phyloP scores from a whole-genome alignment of 2,329 filamentous ascomycete genomes.

The Fusarium neocosmosporiellum region DNA sequence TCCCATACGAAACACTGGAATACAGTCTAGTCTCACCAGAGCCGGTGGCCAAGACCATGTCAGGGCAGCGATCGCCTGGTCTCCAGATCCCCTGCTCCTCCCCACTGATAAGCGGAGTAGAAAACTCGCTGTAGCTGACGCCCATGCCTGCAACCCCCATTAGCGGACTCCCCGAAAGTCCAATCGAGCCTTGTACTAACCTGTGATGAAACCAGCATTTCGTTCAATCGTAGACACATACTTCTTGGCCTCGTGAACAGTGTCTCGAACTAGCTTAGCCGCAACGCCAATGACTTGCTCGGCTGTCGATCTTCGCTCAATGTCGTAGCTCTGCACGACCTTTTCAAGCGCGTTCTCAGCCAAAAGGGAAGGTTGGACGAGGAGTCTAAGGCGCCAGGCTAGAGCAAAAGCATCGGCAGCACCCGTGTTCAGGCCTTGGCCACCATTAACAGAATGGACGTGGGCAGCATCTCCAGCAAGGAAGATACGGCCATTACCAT shows the following conservation, averaged over 20 bases:
- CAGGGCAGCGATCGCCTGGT: slow-evolving; percentile 29
- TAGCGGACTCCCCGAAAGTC: background rate
- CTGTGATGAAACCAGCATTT: slow-evolving; percentile 61
- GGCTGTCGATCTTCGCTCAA: slow-evolving; percentile 56
- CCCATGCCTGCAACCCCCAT: slow-evolving; percentile 19
- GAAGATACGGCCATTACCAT: slow-evolving; percentile 58
- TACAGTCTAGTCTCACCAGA: slow-evolving; percentile 14
- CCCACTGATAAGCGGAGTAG: slow-evolving; percentile 21
- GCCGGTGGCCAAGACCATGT: background rate
- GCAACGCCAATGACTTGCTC: slow-evolving; percentile 60
- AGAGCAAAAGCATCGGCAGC: slow-evolving; percentile 67
- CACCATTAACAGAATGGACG: slow-evolving; percentile 66
- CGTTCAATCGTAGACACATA: slow-evolving; percentile 60
- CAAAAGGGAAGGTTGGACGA: slow-evolving; percentile 39
- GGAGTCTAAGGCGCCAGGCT: slow-evolving; percentile 60
- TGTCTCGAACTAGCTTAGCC: slow-evolving; percentile 58
- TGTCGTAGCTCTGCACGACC: slow-evolving; percentile 57
- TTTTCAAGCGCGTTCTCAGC: slow-evolving; percentile 8
- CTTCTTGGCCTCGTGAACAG: slow-evolving; percentile 54
- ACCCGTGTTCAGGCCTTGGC: slow-evolving; percentile 69
- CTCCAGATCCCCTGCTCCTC: slow-evolving; percentile 14
- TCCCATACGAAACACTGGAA: background rate
- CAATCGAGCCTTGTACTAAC: slow-evolving; percentile 35
- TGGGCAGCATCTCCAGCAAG: slow-evolving; percentile 68
- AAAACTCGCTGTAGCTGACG: slow-evolving; percentile 18